Percentiles rank a stretch among this genome's conserved stretches.
These are phyloP conservation scores for Pinus tabuliformis DNA, from an alignment of 75 land plant genomes.

Conservation along the genomic window DNA sequence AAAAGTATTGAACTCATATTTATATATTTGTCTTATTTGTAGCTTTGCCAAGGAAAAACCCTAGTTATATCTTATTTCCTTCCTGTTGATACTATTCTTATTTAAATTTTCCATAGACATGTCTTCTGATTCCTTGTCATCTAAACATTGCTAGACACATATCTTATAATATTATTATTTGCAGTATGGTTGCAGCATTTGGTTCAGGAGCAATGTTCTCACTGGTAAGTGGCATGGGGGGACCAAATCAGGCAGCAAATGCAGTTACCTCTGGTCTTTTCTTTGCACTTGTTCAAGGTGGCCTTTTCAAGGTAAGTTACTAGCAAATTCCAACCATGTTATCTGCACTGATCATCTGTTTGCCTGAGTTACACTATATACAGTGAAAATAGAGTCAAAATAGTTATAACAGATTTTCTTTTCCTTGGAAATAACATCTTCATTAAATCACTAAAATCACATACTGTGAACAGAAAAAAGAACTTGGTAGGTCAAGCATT, in stretches of 20 bases:
- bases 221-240: slow-evolving; percentile 89
- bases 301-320: slow-evolving; percentile 55
- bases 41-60: neutral
- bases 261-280: slow-evolving; percentile 77
- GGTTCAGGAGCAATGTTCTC: slow-evolving; percentile 94
- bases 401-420: neutral
- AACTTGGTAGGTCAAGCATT: neutral
- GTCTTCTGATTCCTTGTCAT: neutral
- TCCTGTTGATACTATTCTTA: neutral
- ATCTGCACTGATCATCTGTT: neutral
- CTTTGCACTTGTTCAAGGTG: slow-evolving; percentile 88
- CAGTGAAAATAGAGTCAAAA: neutral
- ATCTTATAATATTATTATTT: slow-evolving; percentile 8
- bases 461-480: neutral
- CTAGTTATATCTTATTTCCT: neutral
- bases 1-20: neutral
- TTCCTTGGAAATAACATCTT: neutral
- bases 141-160: neutral
- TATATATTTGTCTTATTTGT: neutral
- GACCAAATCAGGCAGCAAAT: slow-evolving; percentile 58
- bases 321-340: neutral
- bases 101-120: neutral
- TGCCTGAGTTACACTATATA: neutral
- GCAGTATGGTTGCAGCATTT: slow-evolving; percentile 94
- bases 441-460: neutral